Conservation (phyloP, 2,329 filamentous ascomycete genomes). For the Macrophomina phaseolina region DNA sequence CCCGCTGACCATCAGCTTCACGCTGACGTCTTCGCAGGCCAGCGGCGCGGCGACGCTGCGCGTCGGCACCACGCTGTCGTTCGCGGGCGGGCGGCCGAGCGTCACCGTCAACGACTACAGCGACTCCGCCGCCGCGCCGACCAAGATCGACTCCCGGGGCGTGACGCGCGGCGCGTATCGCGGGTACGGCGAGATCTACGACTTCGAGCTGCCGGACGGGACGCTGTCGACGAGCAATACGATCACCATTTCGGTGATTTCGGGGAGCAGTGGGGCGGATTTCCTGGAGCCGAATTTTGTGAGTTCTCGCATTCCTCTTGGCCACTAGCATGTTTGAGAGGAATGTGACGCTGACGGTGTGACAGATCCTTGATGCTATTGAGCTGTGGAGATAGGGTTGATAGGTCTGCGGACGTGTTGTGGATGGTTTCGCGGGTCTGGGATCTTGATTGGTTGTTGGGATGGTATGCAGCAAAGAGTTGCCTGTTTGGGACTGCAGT, state of each 20-base stretch:
- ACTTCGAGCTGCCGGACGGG: constrained; percentile 64
- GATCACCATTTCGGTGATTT: constrained; percentile 64
- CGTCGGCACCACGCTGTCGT: constrained; percentile 69
- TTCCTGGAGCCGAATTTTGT: constrained; percentile 64
- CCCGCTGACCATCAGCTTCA: constrained; percentile 66
- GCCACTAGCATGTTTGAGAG: no score
- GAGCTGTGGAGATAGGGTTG: constrained; percentile 28
- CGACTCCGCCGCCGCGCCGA: constrained; percentile 59
- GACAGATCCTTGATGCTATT: constrained; percentile 30
- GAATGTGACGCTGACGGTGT: neutral
- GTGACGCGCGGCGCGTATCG: constrained; percentile 70
- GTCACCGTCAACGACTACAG: constrained; percentile 63
- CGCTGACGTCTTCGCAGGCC: constrained; percentile 51
- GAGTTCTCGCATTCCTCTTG: constrained; percentile 29
- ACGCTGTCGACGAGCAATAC: constrained; percentile 67
- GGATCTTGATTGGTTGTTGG: no score
- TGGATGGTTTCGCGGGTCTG: no score
- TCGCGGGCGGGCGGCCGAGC: constrained; percentile 64
- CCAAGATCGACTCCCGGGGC: constrained; percentile 68
- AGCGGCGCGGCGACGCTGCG: constrained; percentile 63
- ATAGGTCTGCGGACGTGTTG: neutral
- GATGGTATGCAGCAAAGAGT: no score
- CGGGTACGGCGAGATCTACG: constrained; percentile 68
- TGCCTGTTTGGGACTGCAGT: no score
- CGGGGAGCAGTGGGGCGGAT: constrained; percentile 61